phyloP scores from a whole-genome alignment of 768 basidiomycete species.

The Boletus rubropictus region DNA sequence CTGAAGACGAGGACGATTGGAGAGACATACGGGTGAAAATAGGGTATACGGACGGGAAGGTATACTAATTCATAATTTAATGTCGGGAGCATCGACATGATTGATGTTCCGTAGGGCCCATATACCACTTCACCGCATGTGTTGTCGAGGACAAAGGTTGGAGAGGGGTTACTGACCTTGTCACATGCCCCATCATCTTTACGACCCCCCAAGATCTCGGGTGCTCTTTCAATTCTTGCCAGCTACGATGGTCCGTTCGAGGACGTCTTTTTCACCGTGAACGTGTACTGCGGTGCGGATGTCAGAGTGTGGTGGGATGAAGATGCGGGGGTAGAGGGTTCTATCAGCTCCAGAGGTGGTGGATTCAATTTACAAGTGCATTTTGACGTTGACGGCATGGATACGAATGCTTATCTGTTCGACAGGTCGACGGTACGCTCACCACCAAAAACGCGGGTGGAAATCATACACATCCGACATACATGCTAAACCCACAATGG shows the following conservation, averaged over 20 bases:
- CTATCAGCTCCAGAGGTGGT: background rate
- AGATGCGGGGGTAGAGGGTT: conserved; percentile 17
- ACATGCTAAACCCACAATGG: conserved; percentile 90
- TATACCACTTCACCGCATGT: conserved; percentile 46
- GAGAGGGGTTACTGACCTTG: conserved; percentile 23
- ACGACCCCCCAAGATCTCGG: conserved; percentile 22
- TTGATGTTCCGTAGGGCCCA: conserved; percentile 26
- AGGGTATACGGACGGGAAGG: conserved; percentile 36
- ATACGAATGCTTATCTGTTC: conserved; percentile 1
- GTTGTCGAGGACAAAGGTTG: conserved; percentile 24
- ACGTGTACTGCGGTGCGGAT: conserved; percentile 39
- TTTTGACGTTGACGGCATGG: background rate
- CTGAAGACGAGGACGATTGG: conserved; percentile 40
- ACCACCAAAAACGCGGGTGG: conserved; percentile 77
- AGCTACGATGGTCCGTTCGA: conserved; percentile 64
- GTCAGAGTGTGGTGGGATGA: conserved; percentile 45
- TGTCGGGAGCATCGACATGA: background rate
- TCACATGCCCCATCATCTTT: background rate
- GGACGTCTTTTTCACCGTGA: conserved; percentile 64
- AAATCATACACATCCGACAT: conserved; percentile 71
- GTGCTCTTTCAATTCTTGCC: conserved; percentile 48
- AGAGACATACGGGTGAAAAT: conserved; percentile 21
- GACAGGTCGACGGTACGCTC: conserved; percentile 56
- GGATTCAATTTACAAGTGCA: conserved; percentile 16
- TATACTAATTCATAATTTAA: conserved; percentile 13